phyloP scores from a whole-genome alignment of 352 stramenopile species.

The Pythium diclinum region DNA sequence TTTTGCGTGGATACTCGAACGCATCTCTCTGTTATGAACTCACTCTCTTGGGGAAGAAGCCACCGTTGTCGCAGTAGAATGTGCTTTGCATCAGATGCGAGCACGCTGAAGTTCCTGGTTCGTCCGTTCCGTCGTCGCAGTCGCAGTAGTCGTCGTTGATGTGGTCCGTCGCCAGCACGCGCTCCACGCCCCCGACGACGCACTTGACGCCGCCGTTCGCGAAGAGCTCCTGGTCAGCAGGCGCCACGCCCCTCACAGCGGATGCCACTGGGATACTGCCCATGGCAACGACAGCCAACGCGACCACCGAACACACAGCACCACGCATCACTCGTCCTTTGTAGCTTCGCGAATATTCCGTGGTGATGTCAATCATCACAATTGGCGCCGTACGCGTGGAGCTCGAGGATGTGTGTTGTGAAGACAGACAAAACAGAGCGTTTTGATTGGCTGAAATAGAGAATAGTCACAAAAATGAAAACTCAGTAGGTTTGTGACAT shows the following conservation, averaged over 20 bases:
- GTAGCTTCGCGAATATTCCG: slow-evolving; percentile 14
- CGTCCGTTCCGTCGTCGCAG: slow-evolving; percentile 87
- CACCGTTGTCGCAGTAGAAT: slow-evolving; percentile 78
- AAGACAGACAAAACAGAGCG: no score
- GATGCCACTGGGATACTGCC: neutral
- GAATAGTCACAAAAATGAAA: neutral
- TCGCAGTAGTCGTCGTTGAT: slow-evolving; percentile 95
- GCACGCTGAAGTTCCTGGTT: slow-evolving; percentile 83
- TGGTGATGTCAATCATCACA: neutral
- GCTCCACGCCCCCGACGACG: slow-evolving; percentile 29
- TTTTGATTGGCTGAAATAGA: slow-evolving; percentile 2
- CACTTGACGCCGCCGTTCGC: slow-evolving; percentile 30
- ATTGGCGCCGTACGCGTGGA: neutral
- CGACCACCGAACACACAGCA: neutral
- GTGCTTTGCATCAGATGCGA: slow-evolving; percentile 46
- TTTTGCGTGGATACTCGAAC: neutral
- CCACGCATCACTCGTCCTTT: neutral
- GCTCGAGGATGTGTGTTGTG: no score
- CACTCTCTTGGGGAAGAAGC: slow-evolving; percentile 58
- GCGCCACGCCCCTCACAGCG: slow-evolving; percentile 40
- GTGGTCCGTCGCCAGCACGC: slow-evolving; percentile 32
- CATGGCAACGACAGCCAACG: neutral
- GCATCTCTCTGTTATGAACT: neutral
- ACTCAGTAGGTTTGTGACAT: neutral
- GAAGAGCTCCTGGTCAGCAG: slow-evolving; percentile 32